These are phyloP conservation scores for Jimgerdemannia flammicorona DNA, from an alignment of 192 early-diverging fungal species.

Conservation along the genomic window DNA sequence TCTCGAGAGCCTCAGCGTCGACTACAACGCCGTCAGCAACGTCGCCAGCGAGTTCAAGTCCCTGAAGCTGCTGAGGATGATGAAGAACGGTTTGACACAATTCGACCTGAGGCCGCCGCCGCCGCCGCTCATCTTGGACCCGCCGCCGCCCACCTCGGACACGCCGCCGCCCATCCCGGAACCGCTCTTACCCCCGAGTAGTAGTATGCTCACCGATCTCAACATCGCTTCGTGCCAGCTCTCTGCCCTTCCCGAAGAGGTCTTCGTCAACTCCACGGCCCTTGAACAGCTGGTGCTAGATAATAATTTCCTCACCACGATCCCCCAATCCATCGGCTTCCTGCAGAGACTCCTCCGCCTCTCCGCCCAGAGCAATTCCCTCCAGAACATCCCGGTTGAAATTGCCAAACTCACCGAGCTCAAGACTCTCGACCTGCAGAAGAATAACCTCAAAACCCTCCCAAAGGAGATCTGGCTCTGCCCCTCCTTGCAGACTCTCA, in stretches of 20 bases:
- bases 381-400: constrained; percentile 66
- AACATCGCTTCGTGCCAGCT: constrained; percentile 70
- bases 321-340: constrained; percentile 56
- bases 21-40: constrained; percentile 67
- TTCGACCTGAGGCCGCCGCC: constrained; percentile 46
- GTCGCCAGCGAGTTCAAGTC: constrained; percentile 57
- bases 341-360: constrained; percentile 51
- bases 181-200: constrained; percentile 11
- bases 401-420: constrained; percentile 62
- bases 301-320: constrained; percentile 68
- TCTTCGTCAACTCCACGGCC: constrained; percentile 53
- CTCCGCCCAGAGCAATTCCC: constrained; percentile 63
- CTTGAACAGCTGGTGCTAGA: constrained; percentile 60
- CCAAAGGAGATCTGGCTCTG: constrained; percentile 79
- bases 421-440: constrained; percentile 63
- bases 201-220: constrained; percentile 30
- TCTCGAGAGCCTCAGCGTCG: constrained; percentile 62
- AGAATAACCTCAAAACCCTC: constrained; percentile 70
- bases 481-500: constrained; percentile 61
- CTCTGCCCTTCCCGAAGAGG: constrained; percentile 53
- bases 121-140: constrained; percentile 9
- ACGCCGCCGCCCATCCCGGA: neutral
- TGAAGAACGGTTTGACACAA: constrained; percentile 69
- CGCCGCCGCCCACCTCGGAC: neutral
- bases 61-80: constrained; percentile 52